Percentiles rank a stretch among this genome's conserved stretches.
phyloP scores from a whole-genome alignment of 352 stramenopile genomes.

The Phytophthora chlamydospora region DNA sequence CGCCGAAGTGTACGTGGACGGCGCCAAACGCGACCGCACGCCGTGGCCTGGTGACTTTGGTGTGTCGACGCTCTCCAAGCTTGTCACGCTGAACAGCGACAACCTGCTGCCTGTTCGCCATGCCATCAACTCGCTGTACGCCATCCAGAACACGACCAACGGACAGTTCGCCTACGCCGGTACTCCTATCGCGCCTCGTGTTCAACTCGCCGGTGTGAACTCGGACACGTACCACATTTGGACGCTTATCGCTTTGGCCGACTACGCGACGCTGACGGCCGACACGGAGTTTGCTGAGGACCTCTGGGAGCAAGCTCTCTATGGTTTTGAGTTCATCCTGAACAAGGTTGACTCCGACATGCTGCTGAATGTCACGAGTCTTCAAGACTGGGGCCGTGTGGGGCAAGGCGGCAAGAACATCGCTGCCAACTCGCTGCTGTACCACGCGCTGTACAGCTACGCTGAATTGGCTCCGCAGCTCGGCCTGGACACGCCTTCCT shows the following conservation, averaged over 20 bases:
- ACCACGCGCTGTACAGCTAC: slow-evolving; percentile 29
- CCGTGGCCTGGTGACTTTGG: slow-evolving; percentile 47
- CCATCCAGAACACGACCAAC: slow-evolving; percentile 37
- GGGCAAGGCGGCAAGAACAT: slow-evolving; percentile 49
- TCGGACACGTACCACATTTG: slow-evolving; percentile 54
- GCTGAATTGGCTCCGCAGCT: slow-evolving; percentile 23
- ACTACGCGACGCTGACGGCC: slow-evolving; percentile 36
- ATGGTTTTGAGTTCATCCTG: slow-evolving; percentile 42
- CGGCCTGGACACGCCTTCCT: slow-evolving; percentile 15
- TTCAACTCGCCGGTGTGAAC: slow-evolving; percentile 26
- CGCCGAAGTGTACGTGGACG: slow-evolving; percentile 45
- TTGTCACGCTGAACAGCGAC: slow-evolving; percentile 36
- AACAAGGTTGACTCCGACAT: slow-evolving; percentile 35
- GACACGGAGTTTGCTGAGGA: slow-evolving; percentile 24
- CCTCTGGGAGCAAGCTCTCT: slow-evolving; percentile 35
- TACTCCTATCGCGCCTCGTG: slow-evolving; percentile 32
- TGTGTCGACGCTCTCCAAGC: slow-evolving; percentile 35
- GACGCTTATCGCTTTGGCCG: slow-evolving; percentile 44
- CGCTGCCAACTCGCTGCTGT: slow-evolving; percentile 42
- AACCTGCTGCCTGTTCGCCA: slow-evolving; percentile 40
- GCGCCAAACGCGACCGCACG: slow-evolving; percentile 45
- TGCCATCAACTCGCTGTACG: slow-evolving; percentile 37
- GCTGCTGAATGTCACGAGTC: slow-evolving; percentile 34
- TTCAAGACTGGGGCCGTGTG: slow-evolving; percentile 38
- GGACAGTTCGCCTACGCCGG: slow-evolving; percentile 43